Evolutionary conservation across 371 early-diverging fungal genomes (phyloP).

Genomic region (Quaeritorhiza haematococci): DNA sequence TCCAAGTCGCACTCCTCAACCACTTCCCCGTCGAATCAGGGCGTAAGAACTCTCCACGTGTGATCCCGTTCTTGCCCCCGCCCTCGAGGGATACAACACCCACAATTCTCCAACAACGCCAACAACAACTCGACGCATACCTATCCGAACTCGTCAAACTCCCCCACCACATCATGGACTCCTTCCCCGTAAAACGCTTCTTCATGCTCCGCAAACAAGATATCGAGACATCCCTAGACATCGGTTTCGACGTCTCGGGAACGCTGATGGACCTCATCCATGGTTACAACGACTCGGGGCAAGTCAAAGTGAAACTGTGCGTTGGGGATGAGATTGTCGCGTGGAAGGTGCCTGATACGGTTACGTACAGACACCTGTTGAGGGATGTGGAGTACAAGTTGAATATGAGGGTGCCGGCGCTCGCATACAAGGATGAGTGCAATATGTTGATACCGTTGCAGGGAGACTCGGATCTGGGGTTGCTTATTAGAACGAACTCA

Average conservation of each 20-base stretch:
- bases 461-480: slow-evolving; percentile 31
- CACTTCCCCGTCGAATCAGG: slow-evolving; percentile 74
- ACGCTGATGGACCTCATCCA: slow-evolving; percentile 32
- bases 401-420: slow-evolving; percentile 9
- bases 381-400: slow-evolving; percentile 21
- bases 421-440: slow-evolving; percentile 34
- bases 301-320: slow-evolving; percentile 21
- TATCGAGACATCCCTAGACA: slow-evolving; percentile 42
- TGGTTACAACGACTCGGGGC: slow-evolving; percentile 24
- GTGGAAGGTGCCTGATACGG: slow-evolving; percentile 16
- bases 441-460: slow-evolving; percentile 19
- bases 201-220: slow-evolving; percentile 65
- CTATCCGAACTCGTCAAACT: slow-evolving; percentile 57
- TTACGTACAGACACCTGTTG: slow-evolving; percentile 20
- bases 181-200: slow-evolving; percentile 49
- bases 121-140: slow-evolving; percentile 63
- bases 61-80: slow-evolving; percentile 71
- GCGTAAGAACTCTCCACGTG: slow-evolving; percentile 49
- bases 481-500: slow-evolving; percentile 18
- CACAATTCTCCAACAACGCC: slow-evolving; percentile 39
- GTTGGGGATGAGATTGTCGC: slow-evolving; percentile 24
- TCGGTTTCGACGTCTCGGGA: slow-evolving; percentile 13
- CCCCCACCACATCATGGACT: slow-evolving; percentile 56
- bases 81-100: slow-evolving; percentile 45
- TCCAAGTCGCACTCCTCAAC: slow-evolving; percentile 71